Conservation (phyloP, 306 rosid genomes). For the Casuarina glauca region DNA sequence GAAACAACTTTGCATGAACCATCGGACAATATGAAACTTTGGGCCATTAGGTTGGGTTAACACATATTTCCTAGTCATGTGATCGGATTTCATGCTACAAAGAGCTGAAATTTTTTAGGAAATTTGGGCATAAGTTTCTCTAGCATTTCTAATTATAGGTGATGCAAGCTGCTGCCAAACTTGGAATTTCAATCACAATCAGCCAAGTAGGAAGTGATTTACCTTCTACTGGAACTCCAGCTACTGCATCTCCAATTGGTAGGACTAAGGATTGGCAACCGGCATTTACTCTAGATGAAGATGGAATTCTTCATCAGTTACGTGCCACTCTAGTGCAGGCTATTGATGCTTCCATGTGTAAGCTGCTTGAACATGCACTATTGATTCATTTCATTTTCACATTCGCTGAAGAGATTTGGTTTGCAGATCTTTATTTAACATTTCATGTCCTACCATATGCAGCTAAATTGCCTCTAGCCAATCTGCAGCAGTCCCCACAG, state of each 20-base stretch:
- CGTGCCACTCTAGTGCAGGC: conserved; percentile 76
- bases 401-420: conserved; percentile 23
- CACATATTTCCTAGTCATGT: neutral
- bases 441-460: conserved; percentile 29
- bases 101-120: conserved; percentile 12
- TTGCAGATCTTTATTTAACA: conserved; percentile 6
- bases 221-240: conserved; percentile 50
- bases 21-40: too few relatives aligned
- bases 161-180: conserved; percentile 76
- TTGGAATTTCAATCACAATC: conserved; percentile 72
- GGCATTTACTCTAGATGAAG: conserved; percentile 70
- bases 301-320: conserved; percentile 81
- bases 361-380: conserved; percentile 23
- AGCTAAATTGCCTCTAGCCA: conserved; percentile 57
- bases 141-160: conserved; percentile 46
- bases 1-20: neutral
- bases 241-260: conserved; percentile 56
- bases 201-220: conserved; percentile 70
- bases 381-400: conserved; percentile 19
- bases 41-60: too few relatives aligned
- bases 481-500: conserved; percentile 59
- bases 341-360: conserved; percentile 76
- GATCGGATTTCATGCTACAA: neutral
- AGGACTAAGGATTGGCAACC: conserved; percentile 86
- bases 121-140: conserved; percentile 15